These are phyloP conservation scores for Massospora cicadina DNA, from an alignment of 371 early-diverging fungal genomes.

Conservation along the genomic window DNA sequence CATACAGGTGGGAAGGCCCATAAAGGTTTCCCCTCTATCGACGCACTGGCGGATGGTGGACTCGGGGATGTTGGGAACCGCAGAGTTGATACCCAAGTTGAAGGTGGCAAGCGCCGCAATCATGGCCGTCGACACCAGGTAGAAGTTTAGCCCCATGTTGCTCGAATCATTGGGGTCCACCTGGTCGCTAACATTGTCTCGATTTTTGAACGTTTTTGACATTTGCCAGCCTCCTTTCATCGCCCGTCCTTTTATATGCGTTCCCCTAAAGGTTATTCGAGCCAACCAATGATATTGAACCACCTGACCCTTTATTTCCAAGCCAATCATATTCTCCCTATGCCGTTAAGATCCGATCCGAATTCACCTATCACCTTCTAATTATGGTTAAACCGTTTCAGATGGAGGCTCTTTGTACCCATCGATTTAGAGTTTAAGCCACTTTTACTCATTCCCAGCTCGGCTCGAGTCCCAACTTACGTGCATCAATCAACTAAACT, in stretches of 20 bases:
- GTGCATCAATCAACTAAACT: no score
- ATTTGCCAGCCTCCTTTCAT: neutral
- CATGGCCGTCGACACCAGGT: neutral
- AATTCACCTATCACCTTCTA: no score
- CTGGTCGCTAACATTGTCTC: neutral
- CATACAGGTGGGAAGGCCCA: neutral
- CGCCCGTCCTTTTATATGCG: neutral
- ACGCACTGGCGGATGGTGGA: constrained; percentile 6
- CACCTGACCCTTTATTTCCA: no score
- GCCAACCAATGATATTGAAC: neutral
- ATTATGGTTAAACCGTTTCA: no score
- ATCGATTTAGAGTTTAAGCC: no score
- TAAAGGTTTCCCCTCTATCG: neutral
- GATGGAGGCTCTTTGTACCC: no score
- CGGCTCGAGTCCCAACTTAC: no score
- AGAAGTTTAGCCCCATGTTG: neutral
- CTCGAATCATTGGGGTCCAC: constrained; percentile 2
- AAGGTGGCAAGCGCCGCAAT: constrained; percentile 11
- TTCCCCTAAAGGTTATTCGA: neutral
- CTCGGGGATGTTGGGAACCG: constrained; percentile 12
- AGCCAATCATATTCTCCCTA: neutral
- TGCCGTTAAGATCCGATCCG: no score
- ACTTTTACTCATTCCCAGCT: no score
- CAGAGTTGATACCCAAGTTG: constrained; percentile 9
- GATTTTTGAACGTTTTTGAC: neutral